A percentile compares a stretch with the other conserved stretches of the same genome.
Evolutionary conservation across 1,139 yeast species (phyloP).

Genomic region (Suhomyces maxii): DNA sequence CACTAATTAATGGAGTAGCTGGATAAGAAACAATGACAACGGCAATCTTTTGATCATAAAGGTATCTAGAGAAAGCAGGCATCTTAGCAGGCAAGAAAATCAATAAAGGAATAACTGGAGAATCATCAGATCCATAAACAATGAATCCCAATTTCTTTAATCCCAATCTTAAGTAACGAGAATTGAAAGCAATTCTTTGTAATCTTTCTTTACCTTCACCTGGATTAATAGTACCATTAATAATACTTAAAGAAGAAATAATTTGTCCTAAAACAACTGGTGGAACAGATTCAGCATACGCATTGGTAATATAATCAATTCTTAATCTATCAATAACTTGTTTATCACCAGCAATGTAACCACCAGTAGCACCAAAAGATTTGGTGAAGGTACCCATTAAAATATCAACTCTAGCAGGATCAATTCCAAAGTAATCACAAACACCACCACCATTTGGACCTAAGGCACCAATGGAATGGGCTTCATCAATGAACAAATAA

Average conservation of each 20-base stretch:
- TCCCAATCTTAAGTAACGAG: slow-evolving; percentile 89
- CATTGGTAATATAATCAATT: slow-evolving; percentile 68
- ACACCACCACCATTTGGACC: slow-evolving; percentile 94
- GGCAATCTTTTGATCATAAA: slow-evolving; percentile 79
- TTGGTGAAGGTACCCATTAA: slow-evolving; percentile 97
- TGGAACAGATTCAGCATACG: slow-evolving; percentile 81
- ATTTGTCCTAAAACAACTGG: slow-evolving; percentile 93
- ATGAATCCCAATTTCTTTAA: slow-evolving; percentile 89
- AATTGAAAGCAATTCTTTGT: slow-evolving; percentile 91
- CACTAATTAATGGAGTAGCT: slow-evolving; percentile 88
- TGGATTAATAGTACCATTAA: slow-evolving; percentile 79
- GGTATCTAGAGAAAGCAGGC: slow-evolving; percentile 87
- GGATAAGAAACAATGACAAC: slow-evolving; percentile 98
- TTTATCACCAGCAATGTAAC: slow-evolving; percentile 80
- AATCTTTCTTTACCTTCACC: slow-evolving; percentile 93
- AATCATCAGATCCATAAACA: slow-evolving; percentile 92
- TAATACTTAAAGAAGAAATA: slow-evolving; percentile 73
- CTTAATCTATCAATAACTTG: slow-evolving; percentile 71
- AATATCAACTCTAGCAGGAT: slow-evolving; percentile 75
- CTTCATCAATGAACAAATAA: slow-evolving; percentile 91
- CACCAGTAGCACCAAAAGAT: slow-evolving; percentile 99
- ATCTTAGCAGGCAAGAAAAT: slow-evolving; percentile 88
- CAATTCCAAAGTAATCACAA: slow-evolving; percentile 85
- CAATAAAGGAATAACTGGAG: slow-evolving; percentile 91
- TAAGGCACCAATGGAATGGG: slow-evolving; percentile 97